Base-by-base conservation (phyloP, 768 basidiomycete genomes). In the Lactifluus hygrophoroides region DNA sequence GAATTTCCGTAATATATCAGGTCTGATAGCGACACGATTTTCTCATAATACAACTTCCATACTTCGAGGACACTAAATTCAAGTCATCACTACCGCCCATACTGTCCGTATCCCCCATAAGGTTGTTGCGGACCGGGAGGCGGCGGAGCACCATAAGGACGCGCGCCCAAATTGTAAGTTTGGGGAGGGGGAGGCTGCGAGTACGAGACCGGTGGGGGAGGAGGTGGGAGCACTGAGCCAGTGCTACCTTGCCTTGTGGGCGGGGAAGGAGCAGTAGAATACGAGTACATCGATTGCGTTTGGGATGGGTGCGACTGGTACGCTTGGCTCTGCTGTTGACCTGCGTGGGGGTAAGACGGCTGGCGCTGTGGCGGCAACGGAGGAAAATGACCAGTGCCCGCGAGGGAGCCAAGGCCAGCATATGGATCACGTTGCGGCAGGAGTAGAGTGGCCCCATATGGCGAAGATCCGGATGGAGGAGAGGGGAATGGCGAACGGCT, bases 81-180 rank as follows among this genome's bases (percentile, higher is more conserved):
- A 21, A 51, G 54, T 40, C 34, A 45, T 56, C 38, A 44, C 54
- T 71, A 73, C n/a, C 66, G 66, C 51, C 66, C 70, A 60, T 75
- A 69, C 44, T 69, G 65, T 23, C 64, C 56, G 61, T 70, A 70
- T 38, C 58, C 62, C 0, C 68, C 67, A 34, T 63, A 65, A 17
- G 73, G 69, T 30, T 72, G 66, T 11, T 68, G 70, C 16, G 72
- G 72, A 14, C 54, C 63, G 4, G 63, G 64, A 42, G 61, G 69
- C 14, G 67, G 54, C n/a, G 69, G 42, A 1, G 64, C 34, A 30
- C 30, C 38, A 21, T 62, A 64, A 19, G 25, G 54, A 23, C 37
- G 61, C 32, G 60, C 43, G 28, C 46, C 40, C 30, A 44, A 53
- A n/a, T 30, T 14, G 40, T 64, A 50, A n/a, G 42, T 14, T 42